Evolutionary conservation across 106 monocot species (phyloP).

Genomic region (Dendrobium nobile): DNA sequence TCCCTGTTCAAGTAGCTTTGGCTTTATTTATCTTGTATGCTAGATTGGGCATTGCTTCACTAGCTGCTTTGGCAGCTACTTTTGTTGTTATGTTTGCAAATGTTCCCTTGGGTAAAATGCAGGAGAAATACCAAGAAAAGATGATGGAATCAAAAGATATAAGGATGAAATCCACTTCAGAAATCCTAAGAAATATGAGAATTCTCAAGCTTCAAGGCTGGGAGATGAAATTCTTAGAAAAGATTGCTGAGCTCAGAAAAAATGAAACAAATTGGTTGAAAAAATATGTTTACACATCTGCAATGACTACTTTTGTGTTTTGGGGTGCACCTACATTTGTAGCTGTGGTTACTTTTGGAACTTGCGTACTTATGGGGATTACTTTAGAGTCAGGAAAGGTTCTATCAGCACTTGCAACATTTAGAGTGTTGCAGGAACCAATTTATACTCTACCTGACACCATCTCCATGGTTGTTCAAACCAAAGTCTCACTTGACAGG

Average conservation of each 20-base stretch:
- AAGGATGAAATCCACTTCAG: slow-evolving; percentile 52
- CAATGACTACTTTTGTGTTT: slow-evolving; percentile 27
- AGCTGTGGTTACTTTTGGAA: slow-evolving; percentile 32
- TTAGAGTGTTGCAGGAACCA: slow-evolving; percentile 36
- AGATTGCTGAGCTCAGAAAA: slow-evolving; percentile 33
- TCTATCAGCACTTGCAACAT: slow-evolving; percentile 47
- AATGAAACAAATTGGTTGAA: slow-evolving; percentile 35
- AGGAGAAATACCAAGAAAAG: slow-evolving; percentile 46
- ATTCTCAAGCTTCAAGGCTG: slow-evolving; percentile 54
- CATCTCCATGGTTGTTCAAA: slow-evolving; percentile 34
- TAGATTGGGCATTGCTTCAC: slow-evolving; percentile 42
- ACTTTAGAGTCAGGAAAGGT: slow-evolving; percentile 50
- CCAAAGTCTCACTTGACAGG: slow-evolving; percentile 46
- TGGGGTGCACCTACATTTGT: slow-evolving; percentile 44
- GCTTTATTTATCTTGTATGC: slow-evolving; percentile 51
- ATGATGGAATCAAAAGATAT: slow-evolving; percentile 50
- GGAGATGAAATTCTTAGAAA: slow-evolving; percentile 57
- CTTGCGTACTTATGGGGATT: slow-evolving; percentile 45
- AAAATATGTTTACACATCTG: slow-evolving; percentile 25
- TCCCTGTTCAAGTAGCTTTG: slow-evolving; percentile 42
- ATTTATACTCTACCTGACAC: slow-evolving; percentile 37
- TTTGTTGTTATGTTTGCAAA: slow-evolving; percentile 52
- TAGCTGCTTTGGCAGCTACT: slow-evolving; percentile 46
- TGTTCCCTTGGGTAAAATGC: slow-evolving; percentile 41
- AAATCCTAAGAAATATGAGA: slow-evolving; percentile 55